Conservation (phyloP, 2,329 filamentous ascomycete species). For the Claviceps sp. region DNA sequence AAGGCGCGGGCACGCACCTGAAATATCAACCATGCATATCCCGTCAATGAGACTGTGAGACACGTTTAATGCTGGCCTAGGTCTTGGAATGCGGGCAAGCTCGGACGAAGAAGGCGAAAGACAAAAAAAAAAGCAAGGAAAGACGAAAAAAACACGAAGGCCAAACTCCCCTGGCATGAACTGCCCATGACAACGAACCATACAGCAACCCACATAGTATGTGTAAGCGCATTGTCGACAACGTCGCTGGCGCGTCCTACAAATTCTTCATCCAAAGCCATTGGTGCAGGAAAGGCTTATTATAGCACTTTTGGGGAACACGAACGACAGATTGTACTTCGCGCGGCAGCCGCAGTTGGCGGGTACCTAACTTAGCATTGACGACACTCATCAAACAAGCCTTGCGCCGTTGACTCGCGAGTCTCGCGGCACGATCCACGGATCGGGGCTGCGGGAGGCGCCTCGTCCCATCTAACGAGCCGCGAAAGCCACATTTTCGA, state of each 20-base stretch:
- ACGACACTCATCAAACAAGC: neutral
- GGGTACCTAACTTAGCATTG: too few species aligned
- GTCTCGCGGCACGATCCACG: conserved; percentile 5
- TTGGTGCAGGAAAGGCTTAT: neutral
- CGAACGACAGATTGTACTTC: too few species aligned
- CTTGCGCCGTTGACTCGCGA: conserved; percentile 3
- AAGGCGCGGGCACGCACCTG: too few species aligned
- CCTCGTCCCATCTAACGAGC: conserved; percentile 1
- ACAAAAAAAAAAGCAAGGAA: neutral
- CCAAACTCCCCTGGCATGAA: neutral
- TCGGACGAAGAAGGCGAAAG: neutral
- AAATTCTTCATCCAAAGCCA: too few species aligned
- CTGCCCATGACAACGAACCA: neutral
- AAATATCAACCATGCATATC: too few species aligned
- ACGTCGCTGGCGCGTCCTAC: neutral
- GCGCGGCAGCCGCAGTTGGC: too few species aligned
- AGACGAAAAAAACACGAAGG: neutral
- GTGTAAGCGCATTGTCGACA: neutral
- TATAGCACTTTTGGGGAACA: too few species aligned
- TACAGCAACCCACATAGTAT: too few species aligned
- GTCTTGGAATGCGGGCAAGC: neutral
- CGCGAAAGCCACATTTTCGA: neutral
- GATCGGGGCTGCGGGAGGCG: conserved; percentile 6
- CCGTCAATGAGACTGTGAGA: neutral
- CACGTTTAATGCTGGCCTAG: neutral